Evolutionary conservation across 108 stramenopile species (phyloP), one percentile per base, ranked within the genome.

Genomic region (Hondaea fermentalgiana): DNA sequence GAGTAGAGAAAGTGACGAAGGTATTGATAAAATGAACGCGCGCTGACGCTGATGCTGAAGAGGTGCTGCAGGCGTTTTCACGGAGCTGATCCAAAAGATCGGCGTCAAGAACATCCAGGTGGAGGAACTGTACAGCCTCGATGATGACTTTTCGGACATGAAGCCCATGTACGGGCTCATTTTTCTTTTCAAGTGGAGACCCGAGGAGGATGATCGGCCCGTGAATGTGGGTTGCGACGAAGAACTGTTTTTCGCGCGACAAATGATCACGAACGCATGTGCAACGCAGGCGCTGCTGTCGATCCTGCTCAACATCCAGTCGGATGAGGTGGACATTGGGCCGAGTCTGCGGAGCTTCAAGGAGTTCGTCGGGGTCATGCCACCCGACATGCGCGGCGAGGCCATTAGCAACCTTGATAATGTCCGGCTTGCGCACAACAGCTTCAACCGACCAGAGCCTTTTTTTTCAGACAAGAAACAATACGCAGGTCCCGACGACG

Each of bases 221-320:
- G 28, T 53, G 23, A 28, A 83, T 45, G 49, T 21, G n/a, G 51
- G 49, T 28, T 47, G 45, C 25, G 49, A 53, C 49, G 76, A 53
- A 6, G 76, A 83, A 16, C 51, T 83, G 14, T 83, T 83, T 23
- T 83, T 90, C 64, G 45, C 35, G 10, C 35, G 45, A 57, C 55
- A 58, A 42, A 91, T 94, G 29, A 94, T 96, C 12, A 93, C 92
- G 87, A 99, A 99, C 92, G 98, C 98, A 1, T 97, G 96, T 89
- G 96, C 96, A 17, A 99, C 98, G 5, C 97, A 98, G 90, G 97
- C 97, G 12, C 94, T 97, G 59, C 88, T 97, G 35, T 92, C 92
- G 58, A 94, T 97, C 47, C 64, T 97, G 10, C 88, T 97, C 87
- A 97, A 96, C 91, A 69, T 69, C 42, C 17, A 53, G 51, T 91